Evolutionary conservation across 2,329 filamentous ascomycete genomes (phyloP), one percentile per base, ranked within the genome.

Genomic region (Aspergillus flavus): DNA sequence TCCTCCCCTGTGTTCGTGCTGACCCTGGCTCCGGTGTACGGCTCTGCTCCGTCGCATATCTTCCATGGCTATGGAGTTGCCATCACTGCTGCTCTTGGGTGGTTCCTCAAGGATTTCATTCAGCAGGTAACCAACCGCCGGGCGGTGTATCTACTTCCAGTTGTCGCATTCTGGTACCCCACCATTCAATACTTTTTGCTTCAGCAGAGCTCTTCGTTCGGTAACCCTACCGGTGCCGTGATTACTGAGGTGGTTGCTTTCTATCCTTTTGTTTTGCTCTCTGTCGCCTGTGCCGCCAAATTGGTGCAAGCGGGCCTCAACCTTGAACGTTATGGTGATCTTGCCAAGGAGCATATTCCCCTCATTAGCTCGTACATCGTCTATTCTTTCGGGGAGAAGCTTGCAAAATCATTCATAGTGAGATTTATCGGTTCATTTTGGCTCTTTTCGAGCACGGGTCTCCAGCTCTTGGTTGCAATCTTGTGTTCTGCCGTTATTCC

Each of bases 1-100:
- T 81, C 76, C 64, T 80, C 80, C 6, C 75, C 76, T 36, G 69
- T 81, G 28, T 81, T 80, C 39, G 87, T 92, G 73, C 83, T 93
- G 66, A 89, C 87, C 45, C 83, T 98, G 39, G 91, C 93, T 23
- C 95, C 95, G 2, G 91, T 96, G 12, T 98, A 96, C 78, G 95
- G 95, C 58, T 88, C 89, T 19, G 91, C 96, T 43, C 91, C 94
- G 1, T 84, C 93, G 0, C 85, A 87, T 1, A 82, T 90, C 68
- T 91, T 89, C 76, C 94, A 97, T 75, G 80, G 84, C 58, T 85
- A 86, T 73, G 84, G 88, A 64, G 81, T 93, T 66, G 88, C 88
- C 69, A 80, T 86, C 4, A 88, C 87, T 32, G 87, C 88, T 64
- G 89, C 93, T 65, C 76, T 88, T 19, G 93, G 92, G 39, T 92